Evolutionary conservation across 768 basidiomycete genomes (phyloP).

Genomic region (Asterophora lycoperdoides): DNA sequence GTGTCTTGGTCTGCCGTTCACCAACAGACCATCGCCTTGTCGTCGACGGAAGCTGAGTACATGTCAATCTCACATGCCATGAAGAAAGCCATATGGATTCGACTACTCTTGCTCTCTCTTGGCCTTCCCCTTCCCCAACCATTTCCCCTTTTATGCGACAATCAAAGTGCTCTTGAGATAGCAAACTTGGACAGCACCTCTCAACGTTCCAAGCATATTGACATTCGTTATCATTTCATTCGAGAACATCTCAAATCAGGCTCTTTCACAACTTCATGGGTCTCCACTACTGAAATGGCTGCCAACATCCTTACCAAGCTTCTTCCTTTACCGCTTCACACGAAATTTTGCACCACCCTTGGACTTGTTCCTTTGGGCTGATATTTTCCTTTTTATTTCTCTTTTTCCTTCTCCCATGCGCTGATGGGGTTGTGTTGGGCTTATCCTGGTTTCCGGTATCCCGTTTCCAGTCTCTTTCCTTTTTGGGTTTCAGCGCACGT

Average conservation of each 20-base stretch:
- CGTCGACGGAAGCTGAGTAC: slow-evolving; percentile 25
- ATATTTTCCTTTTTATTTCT: background rate
- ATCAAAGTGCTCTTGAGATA: background rate
- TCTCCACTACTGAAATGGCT: background rate
- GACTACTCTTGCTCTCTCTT: background rate
- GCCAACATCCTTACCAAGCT: slow-evolving; percentile 25
- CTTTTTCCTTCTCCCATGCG: too few relatives aligned
- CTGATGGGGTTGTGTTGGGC: too few relatives aligned
- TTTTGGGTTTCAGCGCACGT: too few relatives aligned
- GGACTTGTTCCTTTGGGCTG: background rate
- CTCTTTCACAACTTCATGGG: background rate
- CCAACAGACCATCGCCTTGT: slow-evolving; percentile 17
- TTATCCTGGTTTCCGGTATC: too few relatives aligned
- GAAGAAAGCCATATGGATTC: slow-evolving; percentile 14
- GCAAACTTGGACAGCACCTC: background rate
- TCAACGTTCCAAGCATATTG: background rate
- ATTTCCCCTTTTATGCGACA: slow-evolving; percentile 6
- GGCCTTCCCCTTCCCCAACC: slow-evolving; percentile 4
- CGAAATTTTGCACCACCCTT: background rate
- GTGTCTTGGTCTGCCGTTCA: slow-evolving; percentile 17
- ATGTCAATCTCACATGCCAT: slow-evolving; percentile 14
- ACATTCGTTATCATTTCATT: slow-evolving; percentile 2
- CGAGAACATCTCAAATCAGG: background rate
- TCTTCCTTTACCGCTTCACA: background rate
- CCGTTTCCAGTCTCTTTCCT: too few relatives aligned